Percentiles rank a stretch among this genome's conserved stretches.
These are phyloP conservation scores for Eimeria necatrix DNA, from an alignment of 169 alveolate genomes.

Conservation along the genomic window DNA sequence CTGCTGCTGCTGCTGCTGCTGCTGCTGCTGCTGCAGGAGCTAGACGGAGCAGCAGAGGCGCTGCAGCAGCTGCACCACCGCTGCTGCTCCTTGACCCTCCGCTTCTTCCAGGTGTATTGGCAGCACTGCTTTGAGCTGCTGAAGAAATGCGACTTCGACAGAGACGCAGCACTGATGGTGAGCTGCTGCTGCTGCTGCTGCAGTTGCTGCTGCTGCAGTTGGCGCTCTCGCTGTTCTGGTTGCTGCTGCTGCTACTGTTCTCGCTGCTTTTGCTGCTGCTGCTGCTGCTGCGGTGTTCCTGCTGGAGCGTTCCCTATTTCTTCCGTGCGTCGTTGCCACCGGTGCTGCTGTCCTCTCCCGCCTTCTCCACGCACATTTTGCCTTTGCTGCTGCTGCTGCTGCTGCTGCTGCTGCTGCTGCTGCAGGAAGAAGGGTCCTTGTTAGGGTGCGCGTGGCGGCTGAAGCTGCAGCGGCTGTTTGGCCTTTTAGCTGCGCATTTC, in stretches of 20 bases:
- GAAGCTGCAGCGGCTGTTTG: conserved; percentile 45
- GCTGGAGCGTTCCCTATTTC: too few species aligned
- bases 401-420: conserved; percentile 8
- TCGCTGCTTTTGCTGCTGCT: conserved; percentile 12
- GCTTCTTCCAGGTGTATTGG: conserved; percentile 22
- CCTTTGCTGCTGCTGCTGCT: not conserved
- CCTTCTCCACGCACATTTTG: too few species aligned
- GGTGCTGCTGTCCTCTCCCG: too few species aligned
- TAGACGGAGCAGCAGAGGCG: conserved; percentile 43
- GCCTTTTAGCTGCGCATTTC: not conserved
- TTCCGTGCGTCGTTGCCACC: too few species aligned
- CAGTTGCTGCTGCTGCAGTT: not conserved
- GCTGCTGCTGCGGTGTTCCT: too few species aligned
- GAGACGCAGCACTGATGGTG: conserved; percentile 11
- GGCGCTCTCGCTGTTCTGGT: not conserved
- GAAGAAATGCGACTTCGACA: conserved; percentile 3
- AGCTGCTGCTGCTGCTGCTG: not conserved
- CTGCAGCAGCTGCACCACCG: conserved; percentile 30
- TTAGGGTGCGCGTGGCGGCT: conserved; percentile 7
- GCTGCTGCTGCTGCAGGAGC: not conserved
- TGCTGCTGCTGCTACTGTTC: not conserved
- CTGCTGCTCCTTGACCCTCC: not conserved
- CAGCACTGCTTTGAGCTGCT: conserved; percentile 44
- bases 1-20: not conserved
- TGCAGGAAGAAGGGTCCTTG: conserved; percentile 28